Base-by-base conservation (phyloP, 148 eudicot species). In the Chenopodium album region DNA sequence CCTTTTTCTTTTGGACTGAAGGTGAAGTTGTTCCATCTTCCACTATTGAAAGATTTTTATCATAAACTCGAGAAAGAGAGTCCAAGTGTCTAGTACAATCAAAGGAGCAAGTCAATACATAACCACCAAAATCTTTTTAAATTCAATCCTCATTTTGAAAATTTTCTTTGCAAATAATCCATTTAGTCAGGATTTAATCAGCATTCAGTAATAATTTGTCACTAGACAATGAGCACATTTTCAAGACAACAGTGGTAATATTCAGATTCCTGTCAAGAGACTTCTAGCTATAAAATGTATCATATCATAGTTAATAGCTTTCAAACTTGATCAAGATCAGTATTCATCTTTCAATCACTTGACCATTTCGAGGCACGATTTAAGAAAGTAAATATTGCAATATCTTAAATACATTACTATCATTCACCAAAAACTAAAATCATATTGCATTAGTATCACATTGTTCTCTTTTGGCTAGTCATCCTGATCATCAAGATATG, bases 1-100 rank as follows among this genome's bases (percentile, higher is more conserved):
- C 99, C 97, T 94, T 97, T 88, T 92, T 94, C 94, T 92, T 97
- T 85, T 97, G 62, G 74, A 67, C 80, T 47, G 85, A 85, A 19
- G 85, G 79, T 74, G 94, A 85, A 86, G 80, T 41, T 66, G 83
- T 59, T 76, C 83, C 91, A 83, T 86, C 88, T 54, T 73, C 85
- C 76, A 85, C 71, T 73, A 81, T 73, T 63, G 77, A 79, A 78
- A 94, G 31, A 81, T 88, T 86, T 83, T 86, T 86, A 63, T 89
- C 87, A 82, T 87, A 89, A 75, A 97, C 94, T 84, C 82, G 87
- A 63, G 91, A 81, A 80, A 88, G 84, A 23, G 85, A 87, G 71
- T 93, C 94, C 87, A 92, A 46, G 79, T 82, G 87, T 83, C 98
- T 94, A 79, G 78, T 56, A 67, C 31, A 17, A 69, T 56, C 14